Percentiles rank a stretch among this genome's conserved stretches.
These are phyloP conservation scores for Cubamyces lactineus DNA, from an alignment of 768 basidiomycete genomes.

Conservation along the genomic window DNA sequence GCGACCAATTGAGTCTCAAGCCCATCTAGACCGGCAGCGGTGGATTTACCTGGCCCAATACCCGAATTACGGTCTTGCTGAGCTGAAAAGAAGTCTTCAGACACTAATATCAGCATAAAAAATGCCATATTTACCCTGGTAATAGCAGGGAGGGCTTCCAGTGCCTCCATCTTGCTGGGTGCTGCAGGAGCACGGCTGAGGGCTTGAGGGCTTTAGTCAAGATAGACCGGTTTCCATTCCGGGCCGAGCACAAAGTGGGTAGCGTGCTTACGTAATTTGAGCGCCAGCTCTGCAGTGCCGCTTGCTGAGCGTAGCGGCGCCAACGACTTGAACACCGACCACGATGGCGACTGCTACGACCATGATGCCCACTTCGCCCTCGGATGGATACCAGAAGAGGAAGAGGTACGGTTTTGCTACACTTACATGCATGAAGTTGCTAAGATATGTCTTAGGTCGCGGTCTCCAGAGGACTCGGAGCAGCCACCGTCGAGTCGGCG, in stretches of 20 bases:
- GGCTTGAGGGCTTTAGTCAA: constrained; percentile 2
- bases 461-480: constrained; percentile 37
- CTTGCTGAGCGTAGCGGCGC: constrained; percentile 8
- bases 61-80: constrained; percentile 65
- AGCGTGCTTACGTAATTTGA: constrained; percentile 11
- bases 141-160: constrained; percentile 55
- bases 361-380: constrained; percentile 33
- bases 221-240: constrained; percentile 11
- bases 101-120: neutral
- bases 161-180: constrained; percentile 47
- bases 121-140: constrained; percentile 47
- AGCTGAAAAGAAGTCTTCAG: constrained; percentile 46
- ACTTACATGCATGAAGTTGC: neutral
- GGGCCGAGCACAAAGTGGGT: neutral
- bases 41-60: constrained; percentile 71
- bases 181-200: neutral
- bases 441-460: constrained; percentile 32
- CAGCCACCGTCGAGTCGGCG: constrained; percentile 47
- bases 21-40: neutral
- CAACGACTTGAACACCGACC: constrained; percentile 29
- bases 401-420: constrained; percentile 38
- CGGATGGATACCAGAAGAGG: constrained; percentile 46
- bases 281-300: constrained; percentile 14
- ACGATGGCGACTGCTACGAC: constrained; percentile 49
- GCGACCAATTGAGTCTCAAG: neutral